Base-by-base conservation (phyloP, 768 basidiomycete species). In the Lenzites betulinus region DNA sequence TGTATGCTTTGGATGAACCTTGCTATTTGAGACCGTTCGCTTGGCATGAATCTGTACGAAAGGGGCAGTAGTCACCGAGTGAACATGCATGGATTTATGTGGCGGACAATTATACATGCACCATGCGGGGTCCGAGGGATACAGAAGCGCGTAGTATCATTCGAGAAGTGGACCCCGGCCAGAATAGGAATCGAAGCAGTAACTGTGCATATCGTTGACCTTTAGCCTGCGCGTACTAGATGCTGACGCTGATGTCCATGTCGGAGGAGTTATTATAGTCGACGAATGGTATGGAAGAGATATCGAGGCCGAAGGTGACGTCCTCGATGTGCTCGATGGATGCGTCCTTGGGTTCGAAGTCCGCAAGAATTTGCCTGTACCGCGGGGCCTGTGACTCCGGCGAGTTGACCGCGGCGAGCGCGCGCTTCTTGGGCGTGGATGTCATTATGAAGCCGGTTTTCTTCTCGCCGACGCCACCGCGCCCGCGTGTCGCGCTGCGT, bases 381-480 rank as follows among this genome's bases (percentile, higher is more conserved):
- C 41, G 58, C 15, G 36, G 60, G n/a, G 54, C 43, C 28, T 18
- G 53, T 0, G 47, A 57, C 25, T 52, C 59, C 16, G 55, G 58
- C 26, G 60, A 59, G 51, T 54, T 62, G 35, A 49, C 25, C 2
- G 54, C 64, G 2, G 44, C 58, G 22, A 35, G 1, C 13, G 61
- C 58, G 7, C 61, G 63, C 51, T 57, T 60, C 59, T 65, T 66
- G 49, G 67, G 69, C 16, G 69, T 70, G 11, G 69, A 70, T 16
- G 69, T 70, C 63, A 64, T 51, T 43, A 64, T 56, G 41, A 62
- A 62, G 49, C 26, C 56, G 2, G 54, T 55, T 44, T 61, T 61
- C 51, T 64, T 59, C 42, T 60, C 47, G 18, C 20, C 38, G 39
- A 26, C 7, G 5, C 39, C 49, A 13, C 22, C 25, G n/a, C 35